Evolutionary conservation across 768 basidiomycete genomes (phyloP), one percentile per base, ranked within the genome.

Genomic region (Hemileccinum impolitum): DNA sequence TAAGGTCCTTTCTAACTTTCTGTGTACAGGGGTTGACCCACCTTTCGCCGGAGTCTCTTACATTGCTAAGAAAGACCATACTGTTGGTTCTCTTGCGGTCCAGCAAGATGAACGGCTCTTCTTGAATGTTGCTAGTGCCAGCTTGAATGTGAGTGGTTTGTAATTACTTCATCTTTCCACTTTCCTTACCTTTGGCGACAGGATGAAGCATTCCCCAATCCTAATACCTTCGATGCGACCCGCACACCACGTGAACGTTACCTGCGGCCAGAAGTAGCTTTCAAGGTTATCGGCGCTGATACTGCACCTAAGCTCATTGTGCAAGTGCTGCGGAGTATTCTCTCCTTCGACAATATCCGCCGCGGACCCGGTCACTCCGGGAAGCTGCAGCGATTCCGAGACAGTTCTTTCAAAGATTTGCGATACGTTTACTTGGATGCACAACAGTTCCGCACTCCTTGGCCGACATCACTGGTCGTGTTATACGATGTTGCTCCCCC

Each of bases 291-390:
- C 0, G 78, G 87, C 13, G 72, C 78, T 44, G 72, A 76, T 4
- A 65, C 87, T 51, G 77, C 80, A 1, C 64, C 79, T 23, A 84
- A 81, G 70, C 75, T 83, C 46, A 69, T 86, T 53, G 70, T 73
- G 19, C 76, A 84, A 56, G 78, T 81, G 14, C 67, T 91, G n/a
- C 80, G 81, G 17, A 82, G 78, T 4, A 69, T 91, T 19, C 82
- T 82, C 51, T 74, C 74, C 31, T 73, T 79, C 37, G 68, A 75
- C 21, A 81, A 81, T 43, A 54, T 91, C 39, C 72, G 76, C 31
- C 83, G 86, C 40, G 87, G 81, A 4, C 86, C 85, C 1, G 84
- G 82, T 1, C 72, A 76, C 40, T 87, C 85, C 6, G 90, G 90
- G 1, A 55, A 48, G 12, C 77, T 92, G 28, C 76, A 76, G 48